Evolutionary conservation across 352 stramenopile genomes (phyloP).

Genomic region (Blastocystis hominis): DNA sequence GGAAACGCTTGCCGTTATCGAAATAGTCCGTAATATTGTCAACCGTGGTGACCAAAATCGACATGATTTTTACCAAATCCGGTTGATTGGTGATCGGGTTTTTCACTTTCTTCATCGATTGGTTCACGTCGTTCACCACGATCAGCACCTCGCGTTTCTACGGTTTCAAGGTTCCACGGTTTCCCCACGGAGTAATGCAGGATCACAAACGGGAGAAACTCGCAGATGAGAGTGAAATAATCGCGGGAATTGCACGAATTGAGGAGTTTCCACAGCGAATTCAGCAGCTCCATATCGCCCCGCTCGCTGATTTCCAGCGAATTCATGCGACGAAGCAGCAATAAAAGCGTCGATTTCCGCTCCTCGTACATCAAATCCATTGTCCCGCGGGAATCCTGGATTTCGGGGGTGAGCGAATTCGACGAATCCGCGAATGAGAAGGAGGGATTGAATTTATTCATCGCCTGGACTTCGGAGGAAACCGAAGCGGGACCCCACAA

Average conservation of each 20-base stretch:
- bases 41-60: neutral
- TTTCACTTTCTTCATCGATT: neutral
- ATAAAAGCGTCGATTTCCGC: neutral
- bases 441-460: neutral
- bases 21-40: constrained; percentile 1
- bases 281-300: neutral
- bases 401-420: neutral
- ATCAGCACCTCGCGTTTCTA: constrained; percentile 30
- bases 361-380: neutral
- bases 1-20: neutral
- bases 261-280: constrained; percentile 8
- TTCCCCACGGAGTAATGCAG: neutral
- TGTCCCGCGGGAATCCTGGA: neutral
- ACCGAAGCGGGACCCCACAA: too few species aligned
- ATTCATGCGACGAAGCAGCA: neutral
- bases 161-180: neutral
- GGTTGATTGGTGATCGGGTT: neutral
- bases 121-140: neutral
- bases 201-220: constrained; percentile 5
- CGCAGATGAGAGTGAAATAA: neutral
- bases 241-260: neutral
- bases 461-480: too few species aligned
- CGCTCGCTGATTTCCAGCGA: neutral
- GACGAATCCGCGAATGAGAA: neutral
- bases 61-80: neutral